Conservation (phyloP, 139 green algal species). For the Volvox africanus region DNA sequence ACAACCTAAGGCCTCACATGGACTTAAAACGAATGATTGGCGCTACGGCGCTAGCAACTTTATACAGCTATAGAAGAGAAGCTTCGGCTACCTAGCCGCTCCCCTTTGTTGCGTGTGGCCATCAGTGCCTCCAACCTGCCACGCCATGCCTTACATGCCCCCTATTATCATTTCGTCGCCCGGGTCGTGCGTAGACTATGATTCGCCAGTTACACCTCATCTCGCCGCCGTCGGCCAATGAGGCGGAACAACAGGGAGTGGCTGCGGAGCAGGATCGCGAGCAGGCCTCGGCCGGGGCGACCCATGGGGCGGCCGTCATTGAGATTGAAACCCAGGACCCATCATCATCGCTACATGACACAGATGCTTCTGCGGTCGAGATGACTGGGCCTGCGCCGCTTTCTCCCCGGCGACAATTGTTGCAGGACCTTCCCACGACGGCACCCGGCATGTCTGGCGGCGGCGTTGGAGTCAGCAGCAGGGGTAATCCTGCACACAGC, state of each 20-base stretch:
- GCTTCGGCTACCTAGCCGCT: no score
- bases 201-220: background rate
- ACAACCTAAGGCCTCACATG: no score
- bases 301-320: background rate
- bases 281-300: background rate
- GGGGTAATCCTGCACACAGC: background rate
- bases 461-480: background rate
- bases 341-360: no score
- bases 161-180: background rate
- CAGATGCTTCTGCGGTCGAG: background rate
- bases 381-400: background rate
- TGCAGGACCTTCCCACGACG: background rate
- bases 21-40: no score
- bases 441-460: background rate
- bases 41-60: no score
- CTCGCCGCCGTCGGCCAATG: background rate
- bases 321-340: no score
- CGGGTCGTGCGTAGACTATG: background rate
- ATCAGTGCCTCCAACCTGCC: no score
- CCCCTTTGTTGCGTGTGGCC: no score
- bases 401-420: slow-evolving; percentile 6
- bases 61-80: no score
- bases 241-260: background rate
- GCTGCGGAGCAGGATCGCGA: background rate
- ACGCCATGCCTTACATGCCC: no score